Evolutionary conservation across 2,329 filamentous ascomycete species (phyloP), one percentile per base, ranked within the genome.

Genomic region (Metarhizium rileyi): DNA sequence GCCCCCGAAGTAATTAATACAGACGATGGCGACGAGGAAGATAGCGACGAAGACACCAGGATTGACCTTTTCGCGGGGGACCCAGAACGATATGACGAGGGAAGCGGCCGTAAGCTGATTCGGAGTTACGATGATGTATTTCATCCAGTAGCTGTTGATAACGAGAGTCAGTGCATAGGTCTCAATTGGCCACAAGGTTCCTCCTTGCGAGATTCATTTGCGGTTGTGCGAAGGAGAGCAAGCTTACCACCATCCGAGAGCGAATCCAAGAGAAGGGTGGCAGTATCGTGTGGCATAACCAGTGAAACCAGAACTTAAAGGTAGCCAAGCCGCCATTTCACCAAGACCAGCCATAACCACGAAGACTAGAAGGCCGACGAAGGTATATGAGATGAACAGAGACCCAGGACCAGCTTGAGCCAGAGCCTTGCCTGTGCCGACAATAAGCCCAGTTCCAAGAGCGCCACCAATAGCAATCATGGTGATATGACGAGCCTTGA

Each of bases 51-150:
- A 93, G 12, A 91, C 85, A 46, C 86, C 87, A 0, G 87, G 83
- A 60, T 91, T 90, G 50, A 91, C 74, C 42, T 68, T 71, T 0
- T 85, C 76, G 26, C 78, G 69, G 1, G 73, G 64, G 10, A 87
- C 69, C 88, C 89, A 94, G 59, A 82, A 90, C 57, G 85, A 80
- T 51, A 94, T 85, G 50, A 91, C 85, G 35, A 94, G 68, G 5
- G 86, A 80, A n/a, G 78, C 80, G 26, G 88, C 88, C 1, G 87
- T 93, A 36, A 94, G 71, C 63, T 94, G 87, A 61, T 93, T 93
- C 1, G 89, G 87, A 1, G 86, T 90, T 46, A 87, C 78, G 59
- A 94, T 90, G 63, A 93, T 87, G 65, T 93, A 93, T 80, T 90
- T 77, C 68, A 83, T 77, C 77, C 80, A 87, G 57, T 76, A 76